Evolutionary conservation across 2,329 filamentous ascomycete species (phyloP).

Genomic region (Xylaria sp.): DNA sequence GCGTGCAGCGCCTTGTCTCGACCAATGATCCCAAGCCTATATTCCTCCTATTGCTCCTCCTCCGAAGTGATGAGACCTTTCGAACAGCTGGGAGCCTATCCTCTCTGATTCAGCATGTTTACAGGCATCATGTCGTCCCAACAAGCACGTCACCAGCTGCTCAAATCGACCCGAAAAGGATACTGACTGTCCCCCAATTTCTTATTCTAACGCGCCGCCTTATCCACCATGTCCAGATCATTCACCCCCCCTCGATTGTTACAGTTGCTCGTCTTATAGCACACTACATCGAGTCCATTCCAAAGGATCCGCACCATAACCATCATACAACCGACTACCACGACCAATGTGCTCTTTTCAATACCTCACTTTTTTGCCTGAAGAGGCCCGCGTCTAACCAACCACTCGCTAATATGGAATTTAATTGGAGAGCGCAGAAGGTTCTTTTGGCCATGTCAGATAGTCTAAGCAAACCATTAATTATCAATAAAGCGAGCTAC

Average conservation of each 20-base stretch:
- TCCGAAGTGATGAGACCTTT: constrained; percentile 52
- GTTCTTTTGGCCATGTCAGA: constrained; percentile 64
- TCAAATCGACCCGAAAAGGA: constrained; percentile 7
- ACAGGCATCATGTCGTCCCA: constrained; percentile 37
- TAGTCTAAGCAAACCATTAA: constrained; percentile 59
- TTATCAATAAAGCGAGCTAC: constrained; percentile 65
- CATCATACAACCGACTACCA: constrained; percentile 40
- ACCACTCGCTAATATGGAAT: constrained; percentile 54
- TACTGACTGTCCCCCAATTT: constrained; percentile 41
- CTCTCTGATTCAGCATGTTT: constrained; percentile 51
- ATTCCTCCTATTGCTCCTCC: constrained; percentile 54
- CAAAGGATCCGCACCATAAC: constrained; percentile 33
- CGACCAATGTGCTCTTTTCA: constrained; percentile 54
- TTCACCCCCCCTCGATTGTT: constrained; percentile 48
- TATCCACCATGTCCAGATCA: constrained; percentile 40
- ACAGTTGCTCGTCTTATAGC: constrained; percentile 48
- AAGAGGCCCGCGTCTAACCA: constrained; percentile 50
- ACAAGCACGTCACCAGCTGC: neutral
- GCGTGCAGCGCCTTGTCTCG: constrained; percentile 52
- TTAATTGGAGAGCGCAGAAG: constrained; percentile 69
- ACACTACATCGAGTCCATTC: constrained; percentile 48
- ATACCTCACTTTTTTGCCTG: constrained; percentile 54
- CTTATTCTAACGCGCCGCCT: constrained; percentile 45
- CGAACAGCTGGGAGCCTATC: constrained; percentile 48
- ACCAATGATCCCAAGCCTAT: constrained; percentile 52